A percentile compares a stretch with the other conserved stretches of the same genome.
Conservation (phyloP, 2,329 filamentous ascomycete species). For the Fusarium heterosporum region DNA sequence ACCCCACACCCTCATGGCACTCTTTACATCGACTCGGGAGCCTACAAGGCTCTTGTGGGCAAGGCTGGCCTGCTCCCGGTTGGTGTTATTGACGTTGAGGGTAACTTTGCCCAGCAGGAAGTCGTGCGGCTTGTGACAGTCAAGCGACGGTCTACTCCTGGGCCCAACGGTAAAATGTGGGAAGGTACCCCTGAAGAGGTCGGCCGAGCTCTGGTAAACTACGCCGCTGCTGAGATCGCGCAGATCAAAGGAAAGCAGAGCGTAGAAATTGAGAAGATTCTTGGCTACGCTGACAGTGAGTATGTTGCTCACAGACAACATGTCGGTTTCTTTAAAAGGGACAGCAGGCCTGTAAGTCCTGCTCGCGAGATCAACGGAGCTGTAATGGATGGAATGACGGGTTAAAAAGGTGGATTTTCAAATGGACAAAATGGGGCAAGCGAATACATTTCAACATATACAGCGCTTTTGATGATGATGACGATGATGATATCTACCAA, state of each 20-base stretch:
- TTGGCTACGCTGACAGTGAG: conserved; percentile 95
- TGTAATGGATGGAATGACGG: conserved; percentile 40
- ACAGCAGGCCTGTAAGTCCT: conserved; percentile 66
- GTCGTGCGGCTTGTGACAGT: conserved; percentile 88
- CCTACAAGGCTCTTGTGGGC: conserved; percentile 79
- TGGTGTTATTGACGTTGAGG: conserved; percentile 90
- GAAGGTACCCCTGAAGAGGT: conserved; percentile 74
- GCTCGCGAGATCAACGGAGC: conserved; percentile 46
- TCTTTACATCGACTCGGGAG: conserved; percentile 92
- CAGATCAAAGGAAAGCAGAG: conserved; percentile 88
- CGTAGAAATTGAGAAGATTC: conserved; percentile 78
- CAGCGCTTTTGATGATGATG: conserved; percentile 33
- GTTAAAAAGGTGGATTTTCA: background rate
- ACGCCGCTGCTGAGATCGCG: conserved; percentile 84
- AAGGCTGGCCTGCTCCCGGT: conserved; percentile 91
- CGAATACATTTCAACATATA: conserved; percentile 40
- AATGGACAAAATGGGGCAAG: conserved; percentile 33
- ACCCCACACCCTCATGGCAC: conserved; percentile 91
- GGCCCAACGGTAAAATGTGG: conserved; percentile 60
- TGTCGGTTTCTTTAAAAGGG: conserved; percentile 76
- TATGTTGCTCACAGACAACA: conserved; percentile 92
- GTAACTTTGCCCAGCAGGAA: conserved; percentile 91
- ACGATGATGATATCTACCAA: conserved; percentile 37
- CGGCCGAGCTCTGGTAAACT: conserved; percentile 91
- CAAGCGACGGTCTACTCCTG: conserved; percentile 62